Evolutionary conservation across 768 basidiomycete genomes (phyloP).

Genomic region (Amanita inopinata): DNA sequence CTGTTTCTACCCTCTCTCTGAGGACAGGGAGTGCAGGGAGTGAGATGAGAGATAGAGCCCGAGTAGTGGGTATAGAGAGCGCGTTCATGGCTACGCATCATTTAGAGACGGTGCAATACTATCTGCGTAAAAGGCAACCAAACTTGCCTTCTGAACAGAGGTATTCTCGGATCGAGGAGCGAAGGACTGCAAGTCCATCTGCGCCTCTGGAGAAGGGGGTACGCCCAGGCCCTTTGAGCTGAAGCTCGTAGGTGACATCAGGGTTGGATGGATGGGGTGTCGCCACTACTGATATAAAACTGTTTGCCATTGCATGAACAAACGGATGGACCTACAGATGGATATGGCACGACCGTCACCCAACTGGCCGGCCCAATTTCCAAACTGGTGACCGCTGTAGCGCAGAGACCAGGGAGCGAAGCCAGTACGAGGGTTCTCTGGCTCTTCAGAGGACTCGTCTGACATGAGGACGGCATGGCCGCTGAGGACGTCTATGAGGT

Average conservation of each 20-base stretch:
- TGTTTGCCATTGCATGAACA: too few relatives aligned
- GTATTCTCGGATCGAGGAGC: conserved; percentile 90
- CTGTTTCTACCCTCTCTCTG: conserved; percentile 66
- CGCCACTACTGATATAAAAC: too few relatives aligned
- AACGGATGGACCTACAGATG: conserved; percentile 32
- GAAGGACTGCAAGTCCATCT: conserved; percentile 91
- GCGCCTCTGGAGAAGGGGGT: conserved; percentile 91
- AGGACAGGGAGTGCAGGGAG: conserved; percentile 64
- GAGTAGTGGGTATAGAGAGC: conserved; percentile 79
- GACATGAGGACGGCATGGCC: conserved; percentile 68
- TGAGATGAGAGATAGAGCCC: conserved; percentile 72
- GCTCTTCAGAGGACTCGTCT: conserved; percentile 13
- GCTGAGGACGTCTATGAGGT: conserved; percentile 73
- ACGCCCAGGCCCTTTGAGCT: conserved; percentile 90
- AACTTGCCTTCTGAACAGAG: conserved; percentile 82
- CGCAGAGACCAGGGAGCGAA: conserved; percentile 83
- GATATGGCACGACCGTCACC: conserved; percentile 96
- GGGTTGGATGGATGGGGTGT: conserved; percentile 60
- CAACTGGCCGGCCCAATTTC: conserved; percentile 85
- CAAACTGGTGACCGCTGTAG: conserved; percentile 90
- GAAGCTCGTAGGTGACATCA: conserved; percentile 64
- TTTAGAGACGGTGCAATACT: too few relatives aligned
- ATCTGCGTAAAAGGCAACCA: neutral
- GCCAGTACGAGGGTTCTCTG: conserved; percentile 11
- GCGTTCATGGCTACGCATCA: conserved; percentile 55